Percentiles rank a stretch among this genome's conserved stretches.
These are phyloP conservation scores for Fraxinus paxiana DNA, from an alignment of 305 asterid species.

Conservation along the genomic window DNA sequence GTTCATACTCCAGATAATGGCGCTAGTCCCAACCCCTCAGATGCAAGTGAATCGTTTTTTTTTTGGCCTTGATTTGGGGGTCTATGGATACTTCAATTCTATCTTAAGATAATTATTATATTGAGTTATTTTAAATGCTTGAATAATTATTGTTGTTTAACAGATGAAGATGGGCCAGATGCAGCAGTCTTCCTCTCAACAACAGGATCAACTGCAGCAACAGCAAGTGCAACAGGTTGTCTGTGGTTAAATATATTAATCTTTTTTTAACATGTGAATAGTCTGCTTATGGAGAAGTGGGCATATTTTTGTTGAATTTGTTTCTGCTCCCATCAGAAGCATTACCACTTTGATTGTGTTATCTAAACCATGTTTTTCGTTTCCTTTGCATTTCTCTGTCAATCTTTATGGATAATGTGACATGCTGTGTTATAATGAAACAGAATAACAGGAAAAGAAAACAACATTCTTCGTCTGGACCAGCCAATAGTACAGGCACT, in stretches of 20 bases:
- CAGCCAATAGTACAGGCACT: slow-evolving; percentile 97
- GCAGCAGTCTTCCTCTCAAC: slow-evolving; percentile 91
- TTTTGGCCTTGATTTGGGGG: neutral
- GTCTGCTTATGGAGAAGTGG: neutral
- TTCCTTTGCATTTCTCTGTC: slow-evolving; percentile 12
- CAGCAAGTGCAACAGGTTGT: slow-evolving; percentile 77
- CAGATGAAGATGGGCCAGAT: slow-evolving; percentile 86
- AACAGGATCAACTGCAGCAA: slow-evolving; percentile 87
- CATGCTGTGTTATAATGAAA: slow-evolving; percentile 19
- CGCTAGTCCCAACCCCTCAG: neutral
- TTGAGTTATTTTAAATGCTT: neutral
- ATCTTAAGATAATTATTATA: neutral
- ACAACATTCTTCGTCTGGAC: slow-evolving; percentile 94
- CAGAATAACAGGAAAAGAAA: slow-evolving; percentile 90
- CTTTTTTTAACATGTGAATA: neutral
- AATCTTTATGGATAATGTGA: slow-evolving; percentile 3
- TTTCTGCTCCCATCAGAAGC: slow-evolving; percentile 12
- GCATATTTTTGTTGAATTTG: neutral
- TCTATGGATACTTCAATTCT: neutral
- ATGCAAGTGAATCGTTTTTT: neutral
- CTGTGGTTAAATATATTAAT: slow-evolving; percentile 17
- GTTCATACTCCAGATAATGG: neutral
- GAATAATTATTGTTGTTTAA: neutral
- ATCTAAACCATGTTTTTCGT: neutral
- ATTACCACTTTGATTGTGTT: neutral